Percentiles rank a stretch among this genome's conserved stretches.
Evolutionary conservation across 2,329 filamentous ascomycete species (phyloP).

Genomic region (Diaporthe vexans): DNA sequence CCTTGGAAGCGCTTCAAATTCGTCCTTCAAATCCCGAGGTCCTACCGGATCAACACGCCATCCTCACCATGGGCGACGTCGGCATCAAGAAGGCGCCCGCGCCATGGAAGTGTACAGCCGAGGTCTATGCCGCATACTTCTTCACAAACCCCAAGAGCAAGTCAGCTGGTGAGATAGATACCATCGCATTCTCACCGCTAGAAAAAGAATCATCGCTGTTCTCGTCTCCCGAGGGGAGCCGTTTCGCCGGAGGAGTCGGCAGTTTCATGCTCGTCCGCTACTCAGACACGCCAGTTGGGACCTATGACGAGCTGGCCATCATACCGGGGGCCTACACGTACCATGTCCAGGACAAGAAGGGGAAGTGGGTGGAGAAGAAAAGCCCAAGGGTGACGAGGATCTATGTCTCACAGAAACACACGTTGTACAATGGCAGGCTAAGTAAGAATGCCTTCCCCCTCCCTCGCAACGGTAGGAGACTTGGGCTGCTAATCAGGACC

Average conservation of each 20-base stretch:
- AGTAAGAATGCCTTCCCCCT: conserved; percentile 52
- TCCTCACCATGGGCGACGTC: conserved; percentile 7
- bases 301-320: conserved; percentile 67
- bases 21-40: background rate
- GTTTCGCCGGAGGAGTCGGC: conserved; percentile 59
- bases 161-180: conserved; percentile 51
- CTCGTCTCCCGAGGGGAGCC: conserved; percentile 52
- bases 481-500: background rate
- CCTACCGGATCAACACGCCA: background rate
- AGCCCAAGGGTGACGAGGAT: conserved; percentile 64
- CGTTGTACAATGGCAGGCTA: conserved; percentile 65
- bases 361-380: conserved; percentile 50
- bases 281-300: conserved; percentile 63
- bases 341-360: conserved; percentile 51
- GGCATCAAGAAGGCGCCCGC: conserved; percentile 45
- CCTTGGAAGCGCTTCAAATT: background rate
- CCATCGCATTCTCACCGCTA: conserved; percentile 61
- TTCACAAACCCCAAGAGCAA: conserved; percentile 48
- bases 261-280: conserved; percentile 67
- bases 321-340: conserved; percentile 62
- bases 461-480: background rate
- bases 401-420: conserved; percentile 67
- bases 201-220: conserved; percentile 60
- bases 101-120: conserved; percentile 62
- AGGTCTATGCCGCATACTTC: conserved; percentile 60